phyloP scores from a whole-genome alignment of 768 basidiomycete genomes.

The Dendrothele bispora region DNA sequence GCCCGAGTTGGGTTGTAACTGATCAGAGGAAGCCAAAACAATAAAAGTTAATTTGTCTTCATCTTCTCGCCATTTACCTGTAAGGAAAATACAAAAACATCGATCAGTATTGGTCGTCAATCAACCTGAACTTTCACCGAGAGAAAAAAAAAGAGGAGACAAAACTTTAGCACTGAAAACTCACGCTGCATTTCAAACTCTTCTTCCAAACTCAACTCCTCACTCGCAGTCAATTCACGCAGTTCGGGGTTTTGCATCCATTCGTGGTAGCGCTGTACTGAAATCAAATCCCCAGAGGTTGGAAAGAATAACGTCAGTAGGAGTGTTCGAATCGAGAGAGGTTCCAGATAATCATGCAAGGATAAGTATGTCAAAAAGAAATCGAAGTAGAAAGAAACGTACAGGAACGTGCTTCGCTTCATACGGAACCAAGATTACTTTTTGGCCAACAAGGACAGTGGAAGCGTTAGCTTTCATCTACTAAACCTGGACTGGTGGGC shows the following conservation, averaged over 20 bases:
- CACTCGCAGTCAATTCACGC: slow-evolving; percentile 78
- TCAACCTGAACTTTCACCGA: slow-evolving; percentile 20
- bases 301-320: too few relatives aligned
- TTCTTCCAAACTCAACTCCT: slow-evolving; percentile 75
- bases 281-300: too few relatives aligned
- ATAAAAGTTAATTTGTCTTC: slow-evolving; percentile 94
- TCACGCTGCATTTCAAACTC: slow-evolving; percentile 90
- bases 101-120: not conserved
- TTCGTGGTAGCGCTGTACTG: slow-evolving; percentile 69
- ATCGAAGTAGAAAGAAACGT: too few relatives aligned
- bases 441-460: slow-evolving; percentile 63
- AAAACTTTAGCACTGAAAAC: not conserved
- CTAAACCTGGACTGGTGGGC: too few relatives aligned
- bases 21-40: slow-evolving; percentile 54
- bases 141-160: too few relatives aligned
- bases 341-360: too few relatives aligned
- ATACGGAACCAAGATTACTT: slow-evolving; percentile 82
- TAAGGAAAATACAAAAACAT: not conserved
- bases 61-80: slow-evolving; percentile 85
- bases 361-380: too few relatives aligned
- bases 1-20: slow-evolving; percentile 10
- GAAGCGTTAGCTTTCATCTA: slow-evolving; percentile 74
- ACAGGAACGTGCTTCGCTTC: slow-evolving; percentile 53
- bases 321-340: too few relatives aligned
- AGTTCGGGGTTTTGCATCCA: slow-evolving; percentile 87